Percentiles rank a stretch among this genome's conserved stretches.
Evolutionary conservation across 1,139 yeast genomes (phyloP).

Genomic region (Sugiyamaella sp.): DNA sequence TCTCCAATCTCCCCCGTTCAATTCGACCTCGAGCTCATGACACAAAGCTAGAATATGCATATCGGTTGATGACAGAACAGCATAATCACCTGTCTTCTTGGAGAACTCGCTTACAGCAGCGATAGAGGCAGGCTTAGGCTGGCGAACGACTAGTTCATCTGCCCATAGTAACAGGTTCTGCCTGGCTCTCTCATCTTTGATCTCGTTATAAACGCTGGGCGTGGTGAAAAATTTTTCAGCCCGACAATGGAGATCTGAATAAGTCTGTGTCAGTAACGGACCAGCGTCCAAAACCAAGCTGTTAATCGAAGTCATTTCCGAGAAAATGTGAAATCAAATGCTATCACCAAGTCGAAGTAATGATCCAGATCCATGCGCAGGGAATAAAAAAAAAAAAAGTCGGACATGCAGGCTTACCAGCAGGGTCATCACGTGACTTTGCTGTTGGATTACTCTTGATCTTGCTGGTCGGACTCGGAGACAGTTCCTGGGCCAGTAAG

Average conservation of each 20-base stretch:
- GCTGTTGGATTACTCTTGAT: too few species aligned
- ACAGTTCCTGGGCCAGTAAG: too few species aligned
- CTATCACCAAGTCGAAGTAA: neutral
- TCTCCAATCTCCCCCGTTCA: conserved; percentile 67
- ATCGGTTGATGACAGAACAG: conserved; percentile 89
- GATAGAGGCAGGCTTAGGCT: conserved; percentile 69
- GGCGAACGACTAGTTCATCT: conserved; percentile 56
- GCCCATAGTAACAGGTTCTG: conserved; percentile 80
- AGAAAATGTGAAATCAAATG: neutral
- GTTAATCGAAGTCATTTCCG: conserved; percentile 32
- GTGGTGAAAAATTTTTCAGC: conserved; percentile 80
- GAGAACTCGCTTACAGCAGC: conserved; percentile 75
- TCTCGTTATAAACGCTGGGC: conserved; percentile 86
- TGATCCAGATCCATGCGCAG: neutral
- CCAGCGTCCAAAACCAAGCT: conserved; percentile 84
- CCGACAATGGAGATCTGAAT: conserved; percentile 68
- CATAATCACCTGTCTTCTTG: conserved; percentile 84
- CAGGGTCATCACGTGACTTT: neutral
- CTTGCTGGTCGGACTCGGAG: too few species aligned
- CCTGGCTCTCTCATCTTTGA: conserved; percentile 83
- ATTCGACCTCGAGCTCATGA: conserved; percentile 79
- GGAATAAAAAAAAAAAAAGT: neutral
- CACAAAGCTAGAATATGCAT: conserved; percentile 88
- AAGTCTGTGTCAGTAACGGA: conserved; percentile 85
- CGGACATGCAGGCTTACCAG: too few species aligned